A percentile compares a stretch with the other conserved stretches of the same genome.
phyloP scores from a whole-genome alignment of 2,329 filamentous ascomycete species.

The Colletotrichum scovillei region DNA sequence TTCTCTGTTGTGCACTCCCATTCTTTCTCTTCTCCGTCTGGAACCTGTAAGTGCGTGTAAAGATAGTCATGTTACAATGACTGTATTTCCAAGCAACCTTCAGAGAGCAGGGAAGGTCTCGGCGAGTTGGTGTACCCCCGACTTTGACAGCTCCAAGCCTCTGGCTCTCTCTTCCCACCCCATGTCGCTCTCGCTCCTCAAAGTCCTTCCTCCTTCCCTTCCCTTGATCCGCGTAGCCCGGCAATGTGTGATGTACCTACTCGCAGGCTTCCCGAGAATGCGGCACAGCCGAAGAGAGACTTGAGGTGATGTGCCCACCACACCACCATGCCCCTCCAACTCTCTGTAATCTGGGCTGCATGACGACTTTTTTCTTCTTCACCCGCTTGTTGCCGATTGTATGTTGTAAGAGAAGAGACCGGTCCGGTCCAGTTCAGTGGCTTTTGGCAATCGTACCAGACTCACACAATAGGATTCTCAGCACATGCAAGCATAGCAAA shows the following conservation, averaged over 20 bases:
- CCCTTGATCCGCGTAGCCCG: conserved; percentile 27
- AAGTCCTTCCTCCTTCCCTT: conserved; percentile 1
- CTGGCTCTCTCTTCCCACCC: no score
- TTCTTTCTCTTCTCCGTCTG: background rate
- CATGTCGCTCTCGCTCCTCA: background rate
- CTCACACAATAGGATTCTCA: background rate
- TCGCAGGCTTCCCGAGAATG: background rate
- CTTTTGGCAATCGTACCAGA: no score
- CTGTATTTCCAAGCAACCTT: background rate
- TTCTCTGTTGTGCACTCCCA: background rate
- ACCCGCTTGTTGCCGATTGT: background rate
- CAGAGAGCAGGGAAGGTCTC: background rate
- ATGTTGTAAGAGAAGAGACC: no score
- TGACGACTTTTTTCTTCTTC: conserved; percentile 8
- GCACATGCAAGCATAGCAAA: background rate
- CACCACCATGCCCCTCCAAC: no score
- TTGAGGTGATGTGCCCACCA: background rate
- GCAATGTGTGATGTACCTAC: background rate
- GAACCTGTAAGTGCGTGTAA: background rate
- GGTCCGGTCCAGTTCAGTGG: background rate
- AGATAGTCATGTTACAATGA: background rate
- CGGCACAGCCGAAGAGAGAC: conserved; percentile 5
- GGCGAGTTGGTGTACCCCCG: background rate
- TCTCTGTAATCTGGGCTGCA: background rate
- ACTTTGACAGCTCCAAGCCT: background rate